Percentiles rank a stretch among this genome's conserved stretches.
Conservation (phyloP, 306 rosid genomes). For the Cicer bijugum region DNA sequence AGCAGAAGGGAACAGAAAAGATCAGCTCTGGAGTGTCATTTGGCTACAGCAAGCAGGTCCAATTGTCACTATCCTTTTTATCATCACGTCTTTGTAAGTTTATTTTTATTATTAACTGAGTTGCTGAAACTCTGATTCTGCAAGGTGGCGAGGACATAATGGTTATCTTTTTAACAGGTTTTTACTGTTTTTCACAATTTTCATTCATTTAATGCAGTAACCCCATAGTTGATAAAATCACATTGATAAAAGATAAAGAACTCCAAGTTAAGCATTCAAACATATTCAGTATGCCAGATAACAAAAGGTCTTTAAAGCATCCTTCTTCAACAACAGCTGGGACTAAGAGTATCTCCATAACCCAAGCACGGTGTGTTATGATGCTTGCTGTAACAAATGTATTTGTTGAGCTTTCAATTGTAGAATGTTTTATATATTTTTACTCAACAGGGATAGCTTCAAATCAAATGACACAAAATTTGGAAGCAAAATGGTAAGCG, state of each 20-base stretch:
- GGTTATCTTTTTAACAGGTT: constrained; percentile 1
- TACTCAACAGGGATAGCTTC: constrained; percentile 52
- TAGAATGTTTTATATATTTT: constrained; percentile 36
- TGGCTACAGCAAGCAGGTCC: constrained; percentile 56
- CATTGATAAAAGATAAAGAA: constrained; percentile 46
- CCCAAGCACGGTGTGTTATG: constrained; percentile 54
- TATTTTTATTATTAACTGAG: constrained; percentile 38
- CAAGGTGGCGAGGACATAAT: constrained; percentile 31
- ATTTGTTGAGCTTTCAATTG: constrained; percentile 36
- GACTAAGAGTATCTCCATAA: constrained; percentile 44
- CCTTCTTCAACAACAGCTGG: constrained; percentile 52
- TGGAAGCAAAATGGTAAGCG: constrained; percentile 48
- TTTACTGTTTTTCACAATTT: constrained; percentile 19
- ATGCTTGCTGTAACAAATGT: constrained; percentile 38
- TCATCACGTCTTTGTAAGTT: constrained; percentile 18
- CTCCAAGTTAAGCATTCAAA: constrained; percentile 46
- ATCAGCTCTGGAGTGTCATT: constrained; percentile 48
- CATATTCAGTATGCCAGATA: constrained; percentile 45
- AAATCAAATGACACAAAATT: constrained; percentile 48
- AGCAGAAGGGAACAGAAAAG: constrained; percentile 48
- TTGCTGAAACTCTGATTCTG: constrained; percentile 38
- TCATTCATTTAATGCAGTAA: constrained; percentile 55
- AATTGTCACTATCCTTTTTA: constrained; percentile 33
- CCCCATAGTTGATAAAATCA: constrained; percentile 41
- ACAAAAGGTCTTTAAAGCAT: constrained; percentile 39